These are phyloP conservation scores for Fusarium circinatum DNA, from an alignment of 2,329 filamentous ascomycete species.

Conservation along the genomic window DNA sequence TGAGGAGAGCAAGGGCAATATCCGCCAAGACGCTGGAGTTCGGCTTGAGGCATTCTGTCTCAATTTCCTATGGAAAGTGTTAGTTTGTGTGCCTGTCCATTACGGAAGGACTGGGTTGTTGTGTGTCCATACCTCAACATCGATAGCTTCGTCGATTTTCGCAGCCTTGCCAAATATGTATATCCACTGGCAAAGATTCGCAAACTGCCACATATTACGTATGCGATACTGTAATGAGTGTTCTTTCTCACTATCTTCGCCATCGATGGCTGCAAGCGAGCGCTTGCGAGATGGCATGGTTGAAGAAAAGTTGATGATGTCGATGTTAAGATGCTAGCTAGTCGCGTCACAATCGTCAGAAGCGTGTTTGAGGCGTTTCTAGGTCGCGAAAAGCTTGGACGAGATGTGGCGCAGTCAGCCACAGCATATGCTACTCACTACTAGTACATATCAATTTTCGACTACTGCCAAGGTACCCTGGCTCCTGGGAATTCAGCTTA, in stretches of 20 bases:
- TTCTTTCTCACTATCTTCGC: slow-evolving; percentile 25
- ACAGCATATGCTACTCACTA: slow-evolving; percentile 37
- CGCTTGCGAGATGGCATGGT: slow-evolving; percentile 46
- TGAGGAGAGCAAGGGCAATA: slow-evolving; percentile 87
- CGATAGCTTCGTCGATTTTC: slow-evolving; percentile 89
- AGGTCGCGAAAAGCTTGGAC: slow-evolving; percentile 34
- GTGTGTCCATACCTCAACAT: slow-evolving; percentile 77
- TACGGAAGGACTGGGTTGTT: slow-evolving; percentile 8
- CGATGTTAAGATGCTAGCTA: slow-evolving; percentile 18
- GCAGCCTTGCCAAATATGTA: slow-evolving; percentile 88
- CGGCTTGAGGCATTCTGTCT: slow-evolving; percentile 86
- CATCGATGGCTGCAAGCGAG: slow-evolving; percentile 33
- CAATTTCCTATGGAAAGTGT: slow-evolving; percentile 73
- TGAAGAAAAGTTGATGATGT: slow-evolving; percentile 22
- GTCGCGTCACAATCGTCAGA: slow-evolving; percentile 42
- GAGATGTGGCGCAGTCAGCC: slow-evolving; percentile 42
- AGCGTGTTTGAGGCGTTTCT: slow-evolving; percentile 32
- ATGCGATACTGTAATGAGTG: slow-evolving; percentile 66
- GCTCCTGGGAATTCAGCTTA: slow-evolving; percentile 12
- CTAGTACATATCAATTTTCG: neutral
- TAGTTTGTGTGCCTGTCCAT: neutral
- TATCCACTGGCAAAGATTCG: slow-evolving; percentile 93
- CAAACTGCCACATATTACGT: slow-evolving; percentile 95
- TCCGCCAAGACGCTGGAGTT: slow-evolving; percentile 79
- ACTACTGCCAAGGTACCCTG: neutral